These are phyloP conservation scores for Pterocarpus macrocarpus DNA, from an alignment of 306 rosid species.

Conservation along the genomic window DNA sequence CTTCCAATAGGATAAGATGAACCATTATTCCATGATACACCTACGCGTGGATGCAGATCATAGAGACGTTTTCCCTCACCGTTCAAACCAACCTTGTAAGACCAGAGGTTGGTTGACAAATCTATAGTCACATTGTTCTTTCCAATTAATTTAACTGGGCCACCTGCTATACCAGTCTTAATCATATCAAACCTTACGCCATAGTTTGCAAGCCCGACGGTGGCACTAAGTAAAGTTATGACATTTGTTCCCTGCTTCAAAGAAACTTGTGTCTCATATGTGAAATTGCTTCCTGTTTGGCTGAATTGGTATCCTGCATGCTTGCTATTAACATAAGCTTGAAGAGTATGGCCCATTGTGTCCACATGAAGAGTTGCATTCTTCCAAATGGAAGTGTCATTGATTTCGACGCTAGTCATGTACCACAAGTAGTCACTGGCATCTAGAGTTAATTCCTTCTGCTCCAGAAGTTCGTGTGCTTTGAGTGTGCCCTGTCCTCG, in stretches of 20 bases:
- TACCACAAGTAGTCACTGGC: slow-evolving; percentile 39
- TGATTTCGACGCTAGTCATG: neutral
- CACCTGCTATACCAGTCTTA: slow-evolving; percentile 30
- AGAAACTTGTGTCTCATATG: neutral
- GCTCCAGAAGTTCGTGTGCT: slow-evolving; percentile 10
- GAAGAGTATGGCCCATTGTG: slow-evolving; percentile 34
- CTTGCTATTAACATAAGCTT: slow-evolving; percentile 21
- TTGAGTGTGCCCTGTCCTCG: slow-evolving; percentile 7
- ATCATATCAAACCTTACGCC: neutral
- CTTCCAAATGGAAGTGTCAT: neutral
- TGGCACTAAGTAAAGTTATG: neutral
- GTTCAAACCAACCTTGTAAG: slow-evolving; percentile 35
- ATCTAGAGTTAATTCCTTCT: neutral
- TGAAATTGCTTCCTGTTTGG: neutral
- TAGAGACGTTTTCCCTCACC: slow-evolving; percentile 10
- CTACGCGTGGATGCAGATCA: neutral
- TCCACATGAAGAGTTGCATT: slow-evolving; percentile 5
- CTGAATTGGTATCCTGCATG: neutral
- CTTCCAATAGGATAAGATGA: neutral
- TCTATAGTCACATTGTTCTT: neutral
- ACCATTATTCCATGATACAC: neutral
- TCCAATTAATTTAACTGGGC: slow-evolving; percentile 18
- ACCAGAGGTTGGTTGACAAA: neutral
- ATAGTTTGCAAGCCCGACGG: neutral
- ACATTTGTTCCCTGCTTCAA: neutral